Evolutionary conservation across 257 asterid species (phyloP), one percentile per base, ranked within the genome.

Genomic region (Solanum gandarillasii): DNA sequence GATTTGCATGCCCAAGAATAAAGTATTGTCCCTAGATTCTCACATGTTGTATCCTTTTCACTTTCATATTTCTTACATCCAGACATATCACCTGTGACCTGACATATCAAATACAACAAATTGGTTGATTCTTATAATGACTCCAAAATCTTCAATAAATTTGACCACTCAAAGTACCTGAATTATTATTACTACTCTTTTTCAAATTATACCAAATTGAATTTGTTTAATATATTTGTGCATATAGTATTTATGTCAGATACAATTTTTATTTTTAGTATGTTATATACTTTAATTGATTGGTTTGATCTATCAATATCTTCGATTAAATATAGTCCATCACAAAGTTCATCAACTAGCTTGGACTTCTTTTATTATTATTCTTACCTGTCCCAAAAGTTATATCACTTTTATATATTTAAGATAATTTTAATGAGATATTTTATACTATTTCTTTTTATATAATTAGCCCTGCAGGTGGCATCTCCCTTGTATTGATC

Each of bases 11-110:
- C 75, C 75, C 85, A 14, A 79, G 18, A 79, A 27, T 79, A 27
- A 79, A 84, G 79, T 87, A 65, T 86, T 85, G 92, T 89, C 91
- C 83, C 87, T 25, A 87, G 88, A 88, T 87, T 72, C 88, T 86
- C 34, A 87, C 12, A 55, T 68, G 76, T 68, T 72, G 79, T 83
- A 87, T 68, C 71, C n/a, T 65, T 82, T 73, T 43, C 25, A 79
- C 65, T 43, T 14, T 14, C 8, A 27, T 79, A 23, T 83, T 83
- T 32, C 65, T 74, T 73, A 2, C 43, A 7, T 21, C 84, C 65
- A 39, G 18, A 79, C 85, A 46, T 43, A 8, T 43, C 27, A 46
- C 46, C 43, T 73, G 9, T 73, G 81, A 73, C 81, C 85, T 43
- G 67, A 43, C 85, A 35, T 79, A 8, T 27, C 39, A 46, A 41